These are phyloP conservation scores for Asterionellopsis glacialis DNA, from an alignment of 108 stramenopile genomes.

Conservation along the genomic window DNA sequence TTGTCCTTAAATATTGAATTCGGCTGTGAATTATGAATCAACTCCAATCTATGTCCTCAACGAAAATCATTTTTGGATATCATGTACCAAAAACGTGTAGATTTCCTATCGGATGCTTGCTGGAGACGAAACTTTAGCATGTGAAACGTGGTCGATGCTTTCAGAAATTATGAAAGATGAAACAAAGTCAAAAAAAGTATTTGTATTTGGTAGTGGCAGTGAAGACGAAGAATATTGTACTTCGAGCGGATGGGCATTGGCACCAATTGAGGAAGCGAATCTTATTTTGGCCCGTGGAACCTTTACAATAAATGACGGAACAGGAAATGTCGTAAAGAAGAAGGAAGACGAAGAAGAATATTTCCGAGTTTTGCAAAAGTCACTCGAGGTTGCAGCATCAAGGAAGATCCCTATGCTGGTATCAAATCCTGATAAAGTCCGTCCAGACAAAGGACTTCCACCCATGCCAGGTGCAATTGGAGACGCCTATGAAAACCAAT, in stretches of 20 bases:
- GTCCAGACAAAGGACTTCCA: constrained; percentile 63
- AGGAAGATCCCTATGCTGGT: constrained; percentile 86
- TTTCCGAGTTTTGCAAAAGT: constrained; percentile 38
- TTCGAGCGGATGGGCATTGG: constrained; percentile 68
- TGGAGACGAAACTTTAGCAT: constrained; percentile 6
- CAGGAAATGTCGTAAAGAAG: constrained; percentile 26
- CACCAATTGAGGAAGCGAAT: constrained; percentile 81
- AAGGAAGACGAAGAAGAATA: constrained; percentile 47
- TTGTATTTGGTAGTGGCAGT: constrained; percentile 90
- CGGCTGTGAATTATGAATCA: too few relatives aligned
- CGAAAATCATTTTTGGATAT: too few relatives aligned
- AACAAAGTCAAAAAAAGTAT: constrained; percentile 18
- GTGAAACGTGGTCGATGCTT: constrained; percentile 14
- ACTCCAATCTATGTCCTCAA: too few relatives aligned
- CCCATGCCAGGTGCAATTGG: constrained; percentile 94
- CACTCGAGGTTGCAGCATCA: constrained; percentile 48
- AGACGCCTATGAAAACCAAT: constrained; percentile 55
- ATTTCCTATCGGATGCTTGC: constrained; percentile 50
- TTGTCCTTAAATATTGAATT: too few relatives aligned
- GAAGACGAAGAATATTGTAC: constrained; percentile 77
- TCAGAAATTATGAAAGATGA: constrained; percentile 2
- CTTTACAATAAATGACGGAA: constrained; percentile 57
- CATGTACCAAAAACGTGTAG: too few relatives aligned
- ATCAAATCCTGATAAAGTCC: constrained; percentile 86
- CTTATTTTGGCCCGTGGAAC: constrained; percentile 85